Base-by-base conservation (phyloP, 306 rosid genomes). In the cucumber (Cucumis sativus) region DNA sequence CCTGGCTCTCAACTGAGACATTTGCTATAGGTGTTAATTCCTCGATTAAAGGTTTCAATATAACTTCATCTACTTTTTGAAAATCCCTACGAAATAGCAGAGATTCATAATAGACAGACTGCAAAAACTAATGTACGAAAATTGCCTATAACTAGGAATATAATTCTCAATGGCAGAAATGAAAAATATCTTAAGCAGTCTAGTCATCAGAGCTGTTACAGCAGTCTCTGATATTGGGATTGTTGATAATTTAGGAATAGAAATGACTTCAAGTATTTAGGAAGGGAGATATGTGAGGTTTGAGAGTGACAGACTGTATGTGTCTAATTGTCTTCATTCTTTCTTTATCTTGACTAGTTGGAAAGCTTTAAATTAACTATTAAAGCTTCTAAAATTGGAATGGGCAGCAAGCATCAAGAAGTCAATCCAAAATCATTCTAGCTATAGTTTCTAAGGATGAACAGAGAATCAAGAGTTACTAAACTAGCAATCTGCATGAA, bases 1-100 rank as follows among this genome's bases (percentile, higher is more conserved):
- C 99, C 91, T 95, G 99, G 85, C 98, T 95, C 87, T 95, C 99
- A 57, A 91, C 98, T 4, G 85, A 89, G 75, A 95, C 80, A 85
- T 89, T 84, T 10, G 98, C 92, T 52, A 95, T 77, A 15, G 97
- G 96, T 60, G 82, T 86, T 82, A 91, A 81, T 62, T 92, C 98
- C 82, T 92, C 85, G 39, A 90, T 85, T 58, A 91, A 83, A 33
- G 97, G 97, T 65, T 83, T 82, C 92, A 92, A 87, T 35, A 95
- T 80, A 79, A 80, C 80, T 77, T 84, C 81, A 20, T 89, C 98
- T 82, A 92, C 83, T 59, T 80, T 69, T 75, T 63, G 77, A 80
- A 95, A 92, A 84, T 91, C 86, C 98, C 99, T 95, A 88, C 74
- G 85, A 78, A 41, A 54, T 63, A 82, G 78, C 79, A 16, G 18